Evolutionary conservation across 768 basidiomycete genomes (phyloP), one percentile per base, ranked within the genome.

Genomic region (Pholiota molesta): DNA sequence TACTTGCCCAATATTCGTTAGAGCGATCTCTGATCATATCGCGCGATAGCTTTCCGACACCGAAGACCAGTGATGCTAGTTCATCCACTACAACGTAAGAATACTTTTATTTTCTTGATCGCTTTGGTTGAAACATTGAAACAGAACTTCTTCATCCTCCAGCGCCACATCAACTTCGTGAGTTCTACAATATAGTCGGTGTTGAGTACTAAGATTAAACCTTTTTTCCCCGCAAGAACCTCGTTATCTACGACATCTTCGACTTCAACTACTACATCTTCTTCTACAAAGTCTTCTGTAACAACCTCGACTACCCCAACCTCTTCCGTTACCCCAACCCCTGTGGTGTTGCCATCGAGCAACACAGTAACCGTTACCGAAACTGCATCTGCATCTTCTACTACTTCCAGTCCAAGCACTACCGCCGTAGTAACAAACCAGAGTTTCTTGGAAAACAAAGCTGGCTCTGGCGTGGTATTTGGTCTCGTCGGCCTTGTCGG

Each of bases 361-460:
- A 54, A 23, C 40, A 65, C 59, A 33, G 62, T 57, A 26, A 51
- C 55, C 3, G 33, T 60, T 42, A 26, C 57, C 3, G 47, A 59
- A 53, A 42, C 59, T 19, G 21, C 52, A 19, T 52, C 64, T 11
- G 17, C 54, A 19, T 44, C 64, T 28, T 13, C 65, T 9, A 26
- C 62, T 21, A 29, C 33, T 26, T 52, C 52, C 35, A 60, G 31
- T 31, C 45, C 59, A 44, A 60, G 40, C 55, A 55, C 55, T 11
- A 47, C 35, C 14, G 45, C 35, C 21, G 55, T 44, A 31, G 28
- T 52, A 31, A 33, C 60, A 21, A 40, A 58, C 19, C 59, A 69
- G 26, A 57, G 69, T n/a, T 92, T 92, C 74, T 69, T 91, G 39
- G 73, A 85, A 61, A 88, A 91, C 73, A 89, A 86, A 72, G 77